phyloP scores from a whole-genome alignment of 2,329 filamentous ascomycete species.

The Didymella segeticola region DNA sequence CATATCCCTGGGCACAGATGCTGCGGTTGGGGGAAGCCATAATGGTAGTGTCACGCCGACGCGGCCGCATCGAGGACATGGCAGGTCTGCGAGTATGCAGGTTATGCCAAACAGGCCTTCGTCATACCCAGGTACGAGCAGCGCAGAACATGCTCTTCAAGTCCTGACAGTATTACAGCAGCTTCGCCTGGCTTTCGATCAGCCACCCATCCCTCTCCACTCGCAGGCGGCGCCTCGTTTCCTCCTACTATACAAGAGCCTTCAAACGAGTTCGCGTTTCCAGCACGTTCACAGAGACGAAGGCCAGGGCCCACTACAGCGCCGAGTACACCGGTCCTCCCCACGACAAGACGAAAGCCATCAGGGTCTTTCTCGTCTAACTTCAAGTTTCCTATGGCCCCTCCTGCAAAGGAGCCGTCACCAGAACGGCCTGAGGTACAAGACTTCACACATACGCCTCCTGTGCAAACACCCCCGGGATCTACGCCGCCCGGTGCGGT shows the following conservation, averaged over 20 bases:
- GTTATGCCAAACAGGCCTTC: constrained; percentile 61
- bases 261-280: constrained; percentile 38
- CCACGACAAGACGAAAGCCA: constrained; percentile 47
- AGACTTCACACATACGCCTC: constrained; percentile 24
- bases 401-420: constrained; percentile 40
- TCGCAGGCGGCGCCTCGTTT: constrained; percentile 49
- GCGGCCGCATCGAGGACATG: constrained; percentile 70
- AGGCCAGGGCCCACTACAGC: constrained; percentile 43
- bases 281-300: constrained; percentile 37
- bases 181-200: constrained; percentile 41
- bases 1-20: constrained; percentile 56
- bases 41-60: constrained; percentile 35
- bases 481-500: constrained; percentile 45
- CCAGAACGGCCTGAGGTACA: constrained; percentile 39
- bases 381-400: constrained; percentile 64
- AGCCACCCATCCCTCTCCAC: constrained; percentile 51
- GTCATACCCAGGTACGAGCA: constrained; percentile 40
- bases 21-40: constrained; percentile 39
- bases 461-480: not conserved
- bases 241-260: constrained; percentile 41
- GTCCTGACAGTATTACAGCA: constrained; percentile 34
- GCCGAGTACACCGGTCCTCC: constrained; percentile 51
- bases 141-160: not conserved
- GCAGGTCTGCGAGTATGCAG: constrained; percentile 81
- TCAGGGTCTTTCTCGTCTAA: constrained; percentile 54